Evolutionary conservation across 768 basidiomycete species (phyloP).

Genomic region (Tulasnella sp.): DNA sequence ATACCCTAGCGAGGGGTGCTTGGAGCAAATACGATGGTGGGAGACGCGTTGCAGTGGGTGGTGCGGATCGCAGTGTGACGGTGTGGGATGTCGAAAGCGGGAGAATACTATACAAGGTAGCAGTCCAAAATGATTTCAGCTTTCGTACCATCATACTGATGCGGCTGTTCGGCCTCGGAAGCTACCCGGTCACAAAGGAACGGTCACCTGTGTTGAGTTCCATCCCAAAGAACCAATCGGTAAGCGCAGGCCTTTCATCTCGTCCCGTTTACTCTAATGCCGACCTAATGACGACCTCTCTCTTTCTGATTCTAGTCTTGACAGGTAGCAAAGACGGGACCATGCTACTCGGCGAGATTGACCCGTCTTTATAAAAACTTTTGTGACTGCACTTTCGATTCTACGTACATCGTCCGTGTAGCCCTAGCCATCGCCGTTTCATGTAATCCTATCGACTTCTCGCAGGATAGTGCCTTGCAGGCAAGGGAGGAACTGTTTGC

Average conservation of each 20-base stretch:
- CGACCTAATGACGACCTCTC: slow-evolving; percentile 1
- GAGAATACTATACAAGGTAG: slow-evolving; percentile 67
- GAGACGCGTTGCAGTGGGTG: slow-evolving; percentile 72
- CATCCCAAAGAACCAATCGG: slow-evolving; percentile 93
- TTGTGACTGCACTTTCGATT: too few relatives aligned
- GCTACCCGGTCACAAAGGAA: slow-evolving; percentile 95
- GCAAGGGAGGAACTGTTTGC: too few relatives aligned
- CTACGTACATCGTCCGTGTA: too few relatives aligned
- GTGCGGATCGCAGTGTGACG: slow-evolving; percentile 76
- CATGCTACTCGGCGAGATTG: slow-evolving; percentile 85
- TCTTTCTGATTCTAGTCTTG: slow-evolving; percentile 44
- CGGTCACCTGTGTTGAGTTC: slow-evolving; percentile 91
- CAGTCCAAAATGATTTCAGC: too few relatives aligned
- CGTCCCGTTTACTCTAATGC: background rate
- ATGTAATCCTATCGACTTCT: too few relatives aligned
- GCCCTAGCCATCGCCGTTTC: too few relatives aligned
- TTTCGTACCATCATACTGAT: background rate
- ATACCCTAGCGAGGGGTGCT: slow-evolving; percentile 64
- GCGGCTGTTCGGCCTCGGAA: slow-evolving; percentile 23
- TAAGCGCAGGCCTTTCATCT: slow-evolving; percentile 32
- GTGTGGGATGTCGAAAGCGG: slow-evolving; percentile 80
- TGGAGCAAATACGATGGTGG: slow-evolving; percentile 87
- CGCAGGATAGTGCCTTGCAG: too few relatives aligned
- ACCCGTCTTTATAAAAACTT: slow-evolving; percentile 28
- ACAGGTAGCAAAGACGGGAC: slow-evolving; percentile 90